Base-by-base conservation (phyloP, 257 asterid species). In the Euphrasia confusa region DNA sequence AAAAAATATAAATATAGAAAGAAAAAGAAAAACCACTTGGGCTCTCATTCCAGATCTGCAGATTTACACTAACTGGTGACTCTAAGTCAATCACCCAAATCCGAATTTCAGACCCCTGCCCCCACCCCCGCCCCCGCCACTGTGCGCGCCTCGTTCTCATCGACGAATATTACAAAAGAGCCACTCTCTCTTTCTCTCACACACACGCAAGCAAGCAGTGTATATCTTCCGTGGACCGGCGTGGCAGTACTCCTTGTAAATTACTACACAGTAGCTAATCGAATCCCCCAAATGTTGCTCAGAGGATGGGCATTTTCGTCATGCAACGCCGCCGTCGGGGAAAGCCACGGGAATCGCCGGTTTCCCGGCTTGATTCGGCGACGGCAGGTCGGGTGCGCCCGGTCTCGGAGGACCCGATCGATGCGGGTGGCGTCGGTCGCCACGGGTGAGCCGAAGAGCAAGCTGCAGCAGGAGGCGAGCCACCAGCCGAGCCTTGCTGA, bases 401-500 rank as follows among this genome's bases (percentile, higher is more conserved):
- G 69, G 40, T 24, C 30, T n/a, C 59, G 48, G 72, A 67, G 61
- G 69, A 13, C 63, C 50, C 64, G 1, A 2, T 58, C 32, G 13
- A 68, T 69, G 48, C 71, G 68, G 56, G 79, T 82, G 33, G 47
- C 63, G 47, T 66, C 94, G 44, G 95, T 90, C 62, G 83, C 84
- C 7, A 81, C 94, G 0, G 89, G 80, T 11, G 88, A 84, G 79
- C 77, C 78, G 44, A 81, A 58, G 64, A 74, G 70, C 64, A 78
- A 75, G 71, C 74, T 58, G 70, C 73, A 62, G 65, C 73, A 62
- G 65, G 83, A 72, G 78, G 14, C 76, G 53, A 78, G 33, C 60
- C 56, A 52, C 64, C 71, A 77, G 73, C 83, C 86, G 28, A 83
- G 85, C 66, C 77, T 89, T 2, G 96, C 93, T 5, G 90, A 92